Evolutionary conservation across 495 filamentous ascomycete species (phyloP).

Genomic region (Pyronema domesticum): DNA sequence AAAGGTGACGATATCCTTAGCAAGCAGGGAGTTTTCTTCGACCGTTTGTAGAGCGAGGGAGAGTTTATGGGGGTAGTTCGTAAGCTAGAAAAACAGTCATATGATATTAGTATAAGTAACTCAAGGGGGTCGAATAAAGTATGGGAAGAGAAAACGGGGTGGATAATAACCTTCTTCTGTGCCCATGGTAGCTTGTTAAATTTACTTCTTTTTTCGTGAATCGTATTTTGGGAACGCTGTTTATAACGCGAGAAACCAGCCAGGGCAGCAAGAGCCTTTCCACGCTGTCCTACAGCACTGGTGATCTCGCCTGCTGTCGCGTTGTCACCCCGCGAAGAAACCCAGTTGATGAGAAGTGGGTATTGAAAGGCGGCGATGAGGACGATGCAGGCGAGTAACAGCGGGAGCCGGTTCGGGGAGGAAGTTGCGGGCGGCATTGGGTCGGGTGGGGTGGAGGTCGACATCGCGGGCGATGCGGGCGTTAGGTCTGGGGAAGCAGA

Average conservation of each 20-base stretch:
- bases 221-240: conserved; percentile 14
- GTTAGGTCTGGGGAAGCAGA: too few species aligned
- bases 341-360: conserved; percentile 6
- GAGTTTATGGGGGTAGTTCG: background rate
- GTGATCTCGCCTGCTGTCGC: conserved; percentile 6
- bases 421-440: background rate
- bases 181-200: conserved; percentile 20
- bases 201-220: conserved; percentile 16
- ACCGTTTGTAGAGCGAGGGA: background rate
- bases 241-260: conserved; percentile 23
- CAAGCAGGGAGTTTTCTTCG: conserved; percentile 18
- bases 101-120: background rate
- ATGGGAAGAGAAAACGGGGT: conserved; percentile 2
- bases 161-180: conserved; percentile 14
- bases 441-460: too few species aligned
- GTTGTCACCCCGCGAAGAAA: background rate
- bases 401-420: background rate
- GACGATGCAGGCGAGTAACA: conserved; percentile 11
- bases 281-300: conserved; percentile 11
- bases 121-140: background rate
- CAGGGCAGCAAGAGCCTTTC: conserved; percentile 23
- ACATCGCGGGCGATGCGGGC: too few species aligned
- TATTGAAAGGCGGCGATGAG: conserved; percentile 15
- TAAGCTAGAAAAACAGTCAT: conserved; percentile 1
- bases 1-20: conserved; percentile 18